Evolutionary conservation across 306 rosid genomes (phyloP).

Genomic region (Myrica gale): DNA sequence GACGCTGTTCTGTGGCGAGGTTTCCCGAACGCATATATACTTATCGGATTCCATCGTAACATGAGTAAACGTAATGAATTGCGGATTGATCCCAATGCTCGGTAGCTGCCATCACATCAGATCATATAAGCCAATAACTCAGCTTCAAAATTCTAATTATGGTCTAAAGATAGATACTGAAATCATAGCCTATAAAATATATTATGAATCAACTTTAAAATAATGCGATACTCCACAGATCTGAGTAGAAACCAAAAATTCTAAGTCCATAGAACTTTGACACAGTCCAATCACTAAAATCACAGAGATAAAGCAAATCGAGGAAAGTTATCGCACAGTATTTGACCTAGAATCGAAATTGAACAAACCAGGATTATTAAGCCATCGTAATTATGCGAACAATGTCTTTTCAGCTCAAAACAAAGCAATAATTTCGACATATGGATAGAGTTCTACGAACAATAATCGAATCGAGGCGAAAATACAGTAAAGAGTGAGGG

Average conservation of each 20-base stretch:
- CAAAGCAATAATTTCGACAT: slow-evolving; percentile 24
- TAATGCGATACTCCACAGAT: slow-evolving; percentile 28
- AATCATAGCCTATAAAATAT: neutral
- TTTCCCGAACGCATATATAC: slow-evolving; percentile 91
- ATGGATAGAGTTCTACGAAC: slow-evolving; percentile 19
- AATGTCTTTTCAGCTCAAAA: slow-evolving; percentile 5
- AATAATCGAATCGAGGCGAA: slow-evolving; percentile 10
- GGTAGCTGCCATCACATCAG: slow-evolving; percentile 76
- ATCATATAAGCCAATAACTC: slow-evolving; percentile 37
- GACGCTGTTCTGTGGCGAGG: slow-evolving; percentile 87
- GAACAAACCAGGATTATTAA: slow-evolving; percentile 14
- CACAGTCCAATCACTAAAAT: slow-evolving; percentile 16
- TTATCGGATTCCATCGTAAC: slow-evolving; percentile 98
- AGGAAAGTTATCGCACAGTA: slow-evolving; percentile 13
- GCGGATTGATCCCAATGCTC: slow-evolving; percentile 83
- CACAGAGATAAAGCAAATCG: slow-evolving; percentile 20
- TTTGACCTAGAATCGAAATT: slow-evolving; percentile 22
- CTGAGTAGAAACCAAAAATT: slow-evolving; percentile 26
- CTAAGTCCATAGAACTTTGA: slow-evolving; percentile 49
- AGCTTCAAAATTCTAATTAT: neutral
- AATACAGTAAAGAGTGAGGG: slow-evolving; percentile 1
- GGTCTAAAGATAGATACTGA: neutral
- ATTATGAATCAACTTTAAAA: slow-evolving; percentile 19
- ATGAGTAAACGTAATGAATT: slow-evolving; percentile 89
- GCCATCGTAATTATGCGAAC: slow-evolving; percentile 3